A percentile compares a stretch with the other conserved stretches of the same genome.
These are phyloP conservation scores for Cytidiella melzeri DNA, from an alignment of 768 basidiomycete genomes.

Conservation along the genomic window DNA sequence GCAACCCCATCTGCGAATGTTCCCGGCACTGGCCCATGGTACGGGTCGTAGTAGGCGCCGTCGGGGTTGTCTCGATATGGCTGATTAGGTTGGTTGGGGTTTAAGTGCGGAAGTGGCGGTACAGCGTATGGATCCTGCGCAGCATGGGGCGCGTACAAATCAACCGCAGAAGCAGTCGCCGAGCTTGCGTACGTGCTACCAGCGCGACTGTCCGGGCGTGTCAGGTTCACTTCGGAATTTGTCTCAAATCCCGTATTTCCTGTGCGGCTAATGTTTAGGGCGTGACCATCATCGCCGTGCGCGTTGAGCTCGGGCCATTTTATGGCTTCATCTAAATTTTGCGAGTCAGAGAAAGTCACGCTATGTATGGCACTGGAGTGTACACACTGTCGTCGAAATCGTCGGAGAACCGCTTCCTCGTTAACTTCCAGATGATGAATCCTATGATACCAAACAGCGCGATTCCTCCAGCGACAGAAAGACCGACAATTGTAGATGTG, in stretches of 20 bases:
- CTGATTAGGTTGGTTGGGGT: constrained; percentile 70
- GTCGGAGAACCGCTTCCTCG: constrained; percentile 60
- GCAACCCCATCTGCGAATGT: constrained; percentile 4
- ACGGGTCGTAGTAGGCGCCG: constrained; percentile 60
- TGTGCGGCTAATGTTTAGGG: constrained; percentile 64
- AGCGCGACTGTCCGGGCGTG: constrained; percentile 39
- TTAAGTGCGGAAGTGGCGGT: constrained; percentile 74
- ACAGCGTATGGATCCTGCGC: constrained; percentile 70
- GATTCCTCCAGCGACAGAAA: constrained; percentile 77
- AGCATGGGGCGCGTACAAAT: constrained; percentile 27
- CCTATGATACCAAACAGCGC: constrained; percentile 63
- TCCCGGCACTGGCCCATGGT: constrained; percentile 51
- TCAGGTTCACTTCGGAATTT: constrained; percentile 50
- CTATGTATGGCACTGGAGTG: background rate
- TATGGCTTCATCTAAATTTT: constrained; percentile 69
- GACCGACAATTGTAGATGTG: constrained; percentile 70
- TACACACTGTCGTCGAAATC: constrained; percentile 77
- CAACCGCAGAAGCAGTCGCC: constrained; percentile 40
- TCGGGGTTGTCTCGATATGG: constrained; percentile 64
- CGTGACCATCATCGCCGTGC: constrained; percentile 36
- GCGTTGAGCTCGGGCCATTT: constrained; percentile 87
- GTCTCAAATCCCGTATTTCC: constrained; percentile 73
- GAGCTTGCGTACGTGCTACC: constrained; percentile 41
- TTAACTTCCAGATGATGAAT: constrained; percentile 85
- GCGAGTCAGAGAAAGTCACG: too few species aligned